Evolutionary conservation across 805 yeast species (phyloP), one percentile per base, ranked within the genome.

Genomic region (Cephaloascus albidus): DNA sequence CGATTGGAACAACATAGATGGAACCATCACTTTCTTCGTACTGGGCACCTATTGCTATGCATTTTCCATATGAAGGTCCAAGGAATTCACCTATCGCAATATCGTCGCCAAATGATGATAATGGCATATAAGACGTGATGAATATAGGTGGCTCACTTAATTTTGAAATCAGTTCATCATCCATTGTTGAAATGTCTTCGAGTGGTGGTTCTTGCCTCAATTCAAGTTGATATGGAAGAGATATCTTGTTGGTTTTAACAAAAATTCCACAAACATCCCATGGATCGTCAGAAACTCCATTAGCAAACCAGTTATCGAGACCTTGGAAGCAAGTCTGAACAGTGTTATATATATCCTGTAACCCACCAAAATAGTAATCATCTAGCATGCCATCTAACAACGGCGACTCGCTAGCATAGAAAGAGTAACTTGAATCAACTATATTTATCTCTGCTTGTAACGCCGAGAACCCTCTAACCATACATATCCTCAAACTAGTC

Each of bases 391-490:
- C 65, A 23, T 58, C 58, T 16, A 72, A 48, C 6, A 71, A 43
- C 0, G 81, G 80, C 1, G 79, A 72, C 26, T 57, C 50, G 4
- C 42, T 33, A 0, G 40, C 33, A 12, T 30, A 35, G 65, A 47
- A 16, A 6, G 34, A 28, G 2, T 35, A 5, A 6, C 35, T 40
- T 20, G 36, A 36, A 10, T 37, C 35, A 3, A 37, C 31, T 12
- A 40, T 27, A 5, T 45, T 41, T 1, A 72, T 40, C 47, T 79
- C 86, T 1, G 72, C 69, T 14, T 55, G 49, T 4, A 75, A 44
- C 0, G 76, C 85, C 0, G 73, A 61, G 33, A 63, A 54, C 0
- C 87, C 87, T 33, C 81, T 56, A 10, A 61, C 40, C 63, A 78
- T 67, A 53, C 88, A 81, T 40, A 68, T 55, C 14, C 55, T 52